Base-by-base conservation (phyloP, 1,284 basidiomycete genomes). In the Ganoderma lingzhi region DNA sequence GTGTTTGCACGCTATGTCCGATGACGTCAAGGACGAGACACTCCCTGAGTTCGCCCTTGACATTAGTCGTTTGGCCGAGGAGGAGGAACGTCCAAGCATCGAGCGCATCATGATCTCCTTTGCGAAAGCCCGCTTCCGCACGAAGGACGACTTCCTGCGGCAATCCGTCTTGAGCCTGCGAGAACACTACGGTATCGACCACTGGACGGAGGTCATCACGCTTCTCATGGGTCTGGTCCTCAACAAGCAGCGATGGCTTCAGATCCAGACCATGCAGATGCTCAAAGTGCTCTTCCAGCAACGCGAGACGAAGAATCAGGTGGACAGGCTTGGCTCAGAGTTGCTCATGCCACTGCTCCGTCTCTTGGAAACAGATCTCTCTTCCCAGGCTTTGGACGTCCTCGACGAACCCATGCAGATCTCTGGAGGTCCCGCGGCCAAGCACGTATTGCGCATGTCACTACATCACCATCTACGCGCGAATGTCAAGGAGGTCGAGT, bases 141-240 rank as follows among this genome's bases (percentile, higher is more conserved):
- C 96, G 2, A 93, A 93, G 78, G 97, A 98, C 67, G 96, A 98
- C 80, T 96, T 98, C 80, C 87, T 97, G 68, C 90, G 96, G 2
- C 96, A 98, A 78, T 96, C 96, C 0, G 91, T 96, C 23, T 85
- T 89, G 2, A 92, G 93, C 73, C 86, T 98, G 55, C 90, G 95
- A 39, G 95, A 97, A 76, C 89, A 95, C 76, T 96, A 93, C 82
- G 88, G 88, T 30, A 76, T 78, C 63, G 90, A 88, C 75, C 86
- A 85, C 78, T 96, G 87, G 92, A 90, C 86, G 42, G 89, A 94
- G 59, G 87, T 96, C 45, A 90, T 94, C 61, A 94, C 94, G 0
- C 84, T 96, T 10, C 87, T 98, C 15, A 86, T 98, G 28, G 92
- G 95, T 3, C 86, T 97, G 14, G 90, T 96, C n/a, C 87, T 98